Conservation (phyloP, 2,329 filamentous ascomycete genomes). For the Mollisia scopiformis region DNA sequence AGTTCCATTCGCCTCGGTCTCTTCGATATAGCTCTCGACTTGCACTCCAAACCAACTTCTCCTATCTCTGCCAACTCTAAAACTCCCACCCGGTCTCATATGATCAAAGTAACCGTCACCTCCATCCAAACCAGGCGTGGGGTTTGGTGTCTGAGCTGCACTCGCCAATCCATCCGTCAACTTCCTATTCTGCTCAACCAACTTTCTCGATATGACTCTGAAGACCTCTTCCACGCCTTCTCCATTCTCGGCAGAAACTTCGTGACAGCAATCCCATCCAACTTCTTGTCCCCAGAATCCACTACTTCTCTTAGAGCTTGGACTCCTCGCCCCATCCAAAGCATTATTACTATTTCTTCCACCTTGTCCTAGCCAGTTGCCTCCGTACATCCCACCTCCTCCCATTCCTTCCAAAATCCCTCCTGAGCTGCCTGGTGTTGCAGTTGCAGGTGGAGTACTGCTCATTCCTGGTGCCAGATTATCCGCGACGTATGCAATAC, state of each 20-base stretch:
- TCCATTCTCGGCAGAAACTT: slow-evolving; percentile 91
- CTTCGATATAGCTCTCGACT: slow-evolving; percentile 43
- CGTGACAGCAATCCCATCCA: slow-evolving; percentile 96
- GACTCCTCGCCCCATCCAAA: slow-evolving; percentile 57
- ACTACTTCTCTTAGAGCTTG: slow-evolving; percentile 67
- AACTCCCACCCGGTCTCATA: slow-evolving; percentile 56
- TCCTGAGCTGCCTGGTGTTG: slow-evolving; percentile 41
- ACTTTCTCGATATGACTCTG: slow-evolving; percentile 82
- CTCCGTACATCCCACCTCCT: slow-evolving; percentile 17
- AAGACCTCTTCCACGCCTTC: slow-evolving; percentile 98
- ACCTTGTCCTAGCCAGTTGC: slow-evolving; percentile 9
- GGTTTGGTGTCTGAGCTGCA: slow-evolving; percentile 48
- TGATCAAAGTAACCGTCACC: slow-evolving; percentile 49
- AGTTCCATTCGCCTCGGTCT: slow-evolving; percentile 32
- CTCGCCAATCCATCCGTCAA: slow-evolving; percentile 52
- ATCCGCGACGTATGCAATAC: slow-evolving; percentile 94
- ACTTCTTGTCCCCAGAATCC: slow-evolving; percentile 91
- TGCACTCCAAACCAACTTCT: slow-evolving; percentile 69
- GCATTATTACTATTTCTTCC: slow-evolving; percentile 24
- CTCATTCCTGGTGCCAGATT: slow-evolving; percentile 76
- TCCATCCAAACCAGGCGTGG: slow-evolving; percentile 34
- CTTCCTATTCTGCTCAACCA: slow-evolving; percentile 71
- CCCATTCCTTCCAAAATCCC: slow-evolving; percentile 10
- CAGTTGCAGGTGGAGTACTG: slow-evolving; percentile 69
- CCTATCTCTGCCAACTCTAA: slow-evolving; percentile 63